Base-by-base conservation (phyloP, 768 basidiomycete species). In the Kondoa malvinella region DNA sequence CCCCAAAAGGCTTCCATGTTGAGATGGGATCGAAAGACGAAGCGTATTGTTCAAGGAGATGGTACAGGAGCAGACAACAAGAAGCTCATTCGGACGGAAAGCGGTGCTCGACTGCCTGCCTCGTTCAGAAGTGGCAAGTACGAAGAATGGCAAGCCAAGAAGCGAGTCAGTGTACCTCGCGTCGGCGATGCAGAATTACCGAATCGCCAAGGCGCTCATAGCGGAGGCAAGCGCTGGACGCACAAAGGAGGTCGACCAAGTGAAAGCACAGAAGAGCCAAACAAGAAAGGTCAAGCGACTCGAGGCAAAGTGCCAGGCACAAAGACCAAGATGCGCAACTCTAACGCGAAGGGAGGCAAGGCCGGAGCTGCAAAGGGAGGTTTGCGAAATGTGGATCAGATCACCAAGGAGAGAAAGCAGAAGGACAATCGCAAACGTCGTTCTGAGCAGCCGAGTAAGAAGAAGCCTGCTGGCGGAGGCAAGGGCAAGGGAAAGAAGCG, bases 1-100 rank as follows among this genome's bases (percentile, higher is more conserved):
- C 75, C 74, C 4, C 78, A 79, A 64, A 76, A 76, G 64, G 77
- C 78, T 12, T 86, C 85, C 66, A 81, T 81, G 70, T 75, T 89
- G 74, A 86, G 81, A 31, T 99, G 95, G 95, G 92, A 96, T 78
- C 88, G 89, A 74, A 92, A 92, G 79, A 92, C 89, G 79, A 95
- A 95, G 77, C 89, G 87, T 74, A 95, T 95, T 71, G 81, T 94
- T 56, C 84, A 87, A 72, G 89, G 90, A 2, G 87, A 85, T 66
- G 88, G 89, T 14, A 81, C 78, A 57, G 94, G 91, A 25, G 84
- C 91, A 4, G 91, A 96, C 76, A 95, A 96, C 76, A 81, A 94
- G 73, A 96, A 95, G 78, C 81, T 97, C 71, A 87, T 99, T 73
- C 85, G 83, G 72, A 91, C 91, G 0, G 95, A 99, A 77, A 91